These are phyloP conservation scores for Chytriomyces confervae DNA, from an alignment of 192 early-diverging fungal species.

Conservation along the genomic window DNA sequence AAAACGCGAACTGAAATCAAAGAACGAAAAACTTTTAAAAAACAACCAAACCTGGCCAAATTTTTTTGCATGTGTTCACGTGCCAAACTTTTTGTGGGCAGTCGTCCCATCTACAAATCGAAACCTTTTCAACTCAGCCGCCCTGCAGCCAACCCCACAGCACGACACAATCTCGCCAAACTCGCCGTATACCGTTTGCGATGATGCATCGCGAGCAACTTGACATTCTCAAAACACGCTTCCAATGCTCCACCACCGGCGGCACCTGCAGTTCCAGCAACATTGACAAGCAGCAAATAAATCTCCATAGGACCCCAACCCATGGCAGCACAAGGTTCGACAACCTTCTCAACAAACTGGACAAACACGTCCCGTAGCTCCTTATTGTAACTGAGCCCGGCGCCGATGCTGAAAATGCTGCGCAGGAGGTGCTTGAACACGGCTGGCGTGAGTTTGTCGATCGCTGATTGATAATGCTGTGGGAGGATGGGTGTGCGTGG, in stretches of 20 bases:
- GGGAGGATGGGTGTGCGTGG: neutral
- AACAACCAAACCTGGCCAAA: neutral
- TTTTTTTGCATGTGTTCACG: neutral
- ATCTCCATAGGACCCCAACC: neutral
- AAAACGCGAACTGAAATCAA: neutral
- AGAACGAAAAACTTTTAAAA: neutral
- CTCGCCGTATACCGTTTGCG: constrained; percentile 11
- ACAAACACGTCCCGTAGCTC: constrained; percentile 55
- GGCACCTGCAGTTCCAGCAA: neutral
- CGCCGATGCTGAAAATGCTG: constrained; percentile 48
- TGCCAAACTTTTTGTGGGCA: no score
- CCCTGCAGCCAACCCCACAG: constrained; percentile 25
- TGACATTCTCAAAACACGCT: constrained; percentile 12
- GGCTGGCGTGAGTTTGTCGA: constrained; percentile 32
- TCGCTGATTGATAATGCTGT: neutral
- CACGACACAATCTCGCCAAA: constrained; percentile 5
- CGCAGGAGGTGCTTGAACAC: constrained; percentile 50
- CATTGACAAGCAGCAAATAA: neutral
- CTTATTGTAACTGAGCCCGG: constrained; percentile 38
- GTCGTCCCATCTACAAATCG: no score
- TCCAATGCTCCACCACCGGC: constrained; percentile 4
- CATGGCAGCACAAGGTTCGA: constrained; percentile 41
- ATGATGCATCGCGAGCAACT: constrained; percentile 1
- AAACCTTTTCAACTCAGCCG: neutral
- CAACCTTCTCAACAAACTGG: constrained; percentile 49